A percentile compares a stretch with the other conserved stretches of the same genome.
Conservation (phyloP, 176 grass and related monocot genomes). For the Themeda triandra region DNA sequence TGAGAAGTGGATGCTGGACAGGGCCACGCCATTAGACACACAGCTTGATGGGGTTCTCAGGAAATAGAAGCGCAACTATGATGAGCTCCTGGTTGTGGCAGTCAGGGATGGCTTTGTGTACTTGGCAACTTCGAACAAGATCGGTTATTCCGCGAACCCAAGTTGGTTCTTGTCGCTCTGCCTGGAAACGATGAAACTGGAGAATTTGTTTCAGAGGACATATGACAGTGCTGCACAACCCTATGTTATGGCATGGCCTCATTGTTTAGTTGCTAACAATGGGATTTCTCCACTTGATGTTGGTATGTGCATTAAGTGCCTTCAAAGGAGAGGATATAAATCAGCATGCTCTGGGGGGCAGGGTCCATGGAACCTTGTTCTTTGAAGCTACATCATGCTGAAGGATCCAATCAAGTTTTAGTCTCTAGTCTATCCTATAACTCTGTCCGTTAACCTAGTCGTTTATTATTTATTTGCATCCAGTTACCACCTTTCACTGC, state of each 20-base stretch:
- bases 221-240: background rate
- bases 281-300: background rate
- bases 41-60: background rate
- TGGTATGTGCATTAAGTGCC: too few relatives aligned
- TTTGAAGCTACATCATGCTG: background rate
- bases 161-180: conserved; percentile 21
- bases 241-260: conserved; percentile 22
- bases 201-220: background rate
- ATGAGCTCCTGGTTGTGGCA: background rate
- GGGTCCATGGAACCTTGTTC: background rate
- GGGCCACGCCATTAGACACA: background rate
- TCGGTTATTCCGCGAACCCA: background rate
- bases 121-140: background rate
- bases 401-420: background rate
- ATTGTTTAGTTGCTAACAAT: conserved; percentile 10
- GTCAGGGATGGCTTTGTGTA: conserved; percentile 4
- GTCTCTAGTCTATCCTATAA: too few relatives aligned
- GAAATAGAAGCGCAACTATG: background rate
- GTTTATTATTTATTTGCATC: background rate
- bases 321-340: too few relatives aligned
- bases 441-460: too few relatives aligned
- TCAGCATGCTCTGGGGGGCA: too few relatives aligned
- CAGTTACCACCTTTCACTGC: background rate
- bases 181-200: conserved; percentile 16
- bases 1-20: background rate